These are phyloP conservation scores for Platanthera guangdongensis DNA, from an alignment of 106 monocot genomes.

Conservation along the genomic window DNA sequence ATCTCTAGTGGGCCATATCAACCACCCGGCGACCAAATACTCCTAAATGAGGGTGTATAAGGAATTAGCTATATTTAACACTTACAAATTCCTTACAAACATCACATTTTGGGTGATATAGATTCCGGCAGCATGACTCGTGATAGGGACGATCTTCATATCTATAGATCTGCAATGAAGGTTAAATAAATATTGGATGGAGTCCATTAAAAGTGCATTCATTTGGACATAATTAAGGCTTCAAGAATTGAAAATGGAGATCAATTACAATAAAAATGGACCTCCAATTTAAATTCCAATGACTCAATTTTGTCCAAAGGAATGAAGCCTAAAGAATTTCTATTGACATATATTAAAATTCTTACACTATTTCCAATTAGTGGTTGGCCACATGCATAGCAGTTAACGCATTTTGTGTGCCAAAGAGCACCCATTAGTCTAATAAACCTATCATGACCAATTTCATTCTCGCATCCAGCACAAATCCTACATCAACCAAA, in stretches of 20 bases:
- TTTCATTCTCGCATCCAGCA: slow-evolving; percentile 70
- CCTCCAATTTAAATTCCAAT: too few species aligned
- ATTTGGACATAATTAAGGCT: too few species aligned
- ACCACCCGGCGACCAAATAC: too few species aligned
- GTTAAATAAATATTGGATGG: neutral
- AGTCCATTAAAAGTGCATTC: neutral
- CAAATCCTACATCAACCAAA: slow-evolving; percentile 47
- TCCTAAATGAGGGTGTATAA: too few species aligned
- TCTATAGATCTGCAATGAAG: slow-evolving; percentile 63
- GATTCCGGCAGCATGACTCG: slow-evolving; percentile 71
- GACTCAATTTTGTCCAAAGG: neutral
- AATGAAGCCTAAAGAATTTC: neutral
- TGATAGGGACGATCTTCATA: slow-evolving; percentile 71
- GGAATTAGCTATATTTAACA: slow-evolving; percentile 2
- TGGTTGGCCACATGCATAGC: slow-evolving; percentile 69
- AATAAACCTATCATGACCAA: slow-evolving; percentile 73
- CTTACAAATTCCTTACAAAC: slow-evolving; percentile 79
- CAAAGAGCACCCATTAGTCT: slow-evolving; percentile 78
- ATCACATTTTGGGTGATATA: slow-evolving; percentile 87
- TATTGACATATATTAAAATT: neutral
- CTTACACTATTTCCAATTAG: slow-evolving; percentile 67
- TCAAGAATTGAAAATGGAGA: too few species aligned
- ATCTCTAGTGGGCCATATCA: too few species aligned
- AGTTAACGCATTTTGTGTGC: slow-evolving; percentile 84
- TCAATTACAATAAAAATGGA: too few species aligned